These are phyloP conservation scores for Prinsepia uniflora DNA, from an alignment of 306 rosid species.

Conservation along the genomic window DNA sequence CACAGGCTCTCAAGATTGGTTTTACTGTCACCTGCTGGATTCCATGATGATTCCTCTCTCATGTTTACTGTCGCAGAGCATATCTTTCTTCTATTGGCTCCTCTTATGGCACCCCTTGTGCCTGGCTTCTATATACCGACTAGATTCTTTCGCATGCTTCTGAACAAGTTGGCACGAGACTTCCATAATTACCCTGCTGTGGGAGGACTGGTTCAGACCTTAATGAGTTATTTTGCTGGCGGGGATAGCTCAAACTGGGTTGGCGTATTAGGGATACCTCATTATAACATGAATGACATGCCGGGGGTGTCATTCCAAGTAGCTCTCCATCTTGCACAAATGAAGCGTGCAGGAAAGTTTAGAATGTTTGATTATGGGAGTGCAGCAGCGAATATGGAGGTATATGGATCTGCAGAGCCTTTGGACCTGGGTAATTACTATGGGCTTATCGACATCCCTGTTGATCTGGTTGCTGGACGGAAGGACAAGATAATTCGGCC, in stretches of 20 bases:
- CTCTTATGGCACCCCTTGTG: slow-evolving; percentile 57
- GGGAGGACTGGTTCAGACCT: slow-evolving; percentile 87
- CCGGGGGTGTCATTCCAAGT: slow-evolving; percentile 77
- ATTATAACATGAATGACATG: slow-evolving; percentile 97
- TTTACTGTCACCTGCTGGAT: slow-evolving; percentile 87
- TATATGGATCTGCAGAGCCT: slow-evolving; percentile 65
- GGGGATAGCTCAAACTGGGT: slow-evolving; percentile 99
- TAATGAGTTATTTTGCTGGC: slow-evolving; percentile 79
- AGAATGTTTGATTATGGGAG: slow-evolving; percentile 74
- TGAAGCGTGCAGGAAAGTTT: slow-evolving; percentile 65
- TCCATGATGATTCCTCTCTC: slow-evolving; percentile 66
- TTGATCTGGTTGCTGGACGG: slow-evolving; percentile 84
- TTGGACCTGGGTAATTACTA: slow-evolving; percentile 63
- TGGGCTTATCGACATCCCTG: slow-evolving; percentile 63
- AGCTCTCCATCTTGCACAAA: slow-evolving; percentile 82
- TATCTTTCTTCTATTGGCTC: slow-evolving; percentile 49
- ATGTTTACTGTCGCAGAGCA: slow-evolving; percentile 55
- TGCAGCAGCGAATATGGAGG: slow-evolving; percentile 45
- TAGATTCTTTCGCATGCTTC: slow-evolving; percentile 84
- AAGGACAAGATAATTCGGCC: slow-evolving; percentile 85
- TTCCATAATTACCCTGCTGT: slow-evolving; percentile 85
- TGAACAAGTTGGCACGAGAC: slow-evolving; percentile 86
- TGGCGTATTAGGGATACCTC: slow-evolving; percentile 79
- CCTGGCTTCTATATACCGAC: slow-evolving; percentile 91
- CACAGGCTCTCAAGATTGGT: slow-evolving; percentile 84